These are phyloP conservation scores for Colletotrichum filicis DNA, from an alignment of 2,329 filamentous ascomycete genomes.

Conservation along the genomic window DNA sequence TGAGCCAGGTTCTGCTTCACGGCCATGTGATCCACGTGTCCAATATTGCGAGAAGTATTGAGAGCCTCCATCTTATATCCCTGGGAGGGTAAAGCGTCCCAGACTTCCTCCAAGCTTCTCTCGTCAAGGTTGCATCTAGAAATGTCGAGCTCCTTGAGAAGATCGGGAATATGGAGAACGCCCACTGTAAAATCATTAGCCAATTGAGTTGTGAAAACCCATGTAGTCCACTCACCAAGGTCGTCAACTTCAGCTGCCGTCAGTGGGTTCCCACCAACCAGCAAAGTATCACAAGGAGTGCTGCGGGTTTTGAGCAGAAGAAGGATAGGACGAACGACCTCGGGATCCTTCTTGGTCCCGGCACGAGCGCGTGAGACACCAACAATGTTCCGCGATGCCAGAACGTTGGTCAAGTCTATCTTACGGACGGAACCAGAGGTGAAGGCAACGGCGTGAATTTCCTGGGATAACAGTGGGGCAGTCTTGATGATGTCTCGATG, in stretches of 20 bases:
- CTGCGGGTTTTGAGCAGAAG: slow-evolving; percentile 59
- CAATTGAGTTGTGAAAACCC: neutral
- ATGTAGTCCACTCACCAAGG: slow-evolving; percentile 50
- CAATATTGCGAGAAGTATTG: slow-evolving; percentile 64
- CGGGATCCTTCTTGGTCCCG: slow-evolving; percentile 40
- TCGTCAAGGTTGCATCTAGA: slow-evolving; percentile 64
- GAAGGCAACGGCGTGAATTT: slow-evolving; percentile 66
- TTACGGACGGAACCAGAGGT: slow-evolving; percentile 65
- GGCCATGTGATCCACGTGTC: slow-evolving; percentile 59
- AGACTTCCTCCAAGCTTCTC: slow-evolving; percentile 57
- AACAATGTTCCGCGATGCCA: slow-evolving; percentile 38
- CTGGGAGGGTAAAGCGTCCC: slow-evolving; percentile 58
- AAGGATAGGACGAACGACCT: slow-evolving; percentile 60
- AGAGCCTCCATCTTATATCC: slow-evolving; percentile 57
- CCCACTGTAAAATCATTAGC: slow-evolving; percentile 38
- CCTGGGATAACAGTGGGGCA: slow-evolving; percentile 64
- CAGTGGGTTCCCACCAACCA: slow-evolving; percentile 61
- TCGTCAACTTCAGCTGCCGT: slow-evolving; percentile 59
- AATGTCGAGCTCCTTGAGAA: slow-evolving; percentile 59
- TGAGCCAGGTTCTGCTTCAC: slow-evolving; percentile 56
- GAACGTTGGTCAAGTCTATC: slow-evolving; percentile 61
- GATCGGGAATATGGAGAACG: slow-evolving; percentile 41
- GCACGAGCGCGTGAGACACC: slow-evolving; percentile 20
- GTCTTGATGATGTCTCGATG: slow-evolving; percentile 42
- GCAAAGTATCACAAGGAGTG: slow-evolving; percentile 61